Conservation (phyloP, 345 rosid species). For the Brassica carinata region DNA sequence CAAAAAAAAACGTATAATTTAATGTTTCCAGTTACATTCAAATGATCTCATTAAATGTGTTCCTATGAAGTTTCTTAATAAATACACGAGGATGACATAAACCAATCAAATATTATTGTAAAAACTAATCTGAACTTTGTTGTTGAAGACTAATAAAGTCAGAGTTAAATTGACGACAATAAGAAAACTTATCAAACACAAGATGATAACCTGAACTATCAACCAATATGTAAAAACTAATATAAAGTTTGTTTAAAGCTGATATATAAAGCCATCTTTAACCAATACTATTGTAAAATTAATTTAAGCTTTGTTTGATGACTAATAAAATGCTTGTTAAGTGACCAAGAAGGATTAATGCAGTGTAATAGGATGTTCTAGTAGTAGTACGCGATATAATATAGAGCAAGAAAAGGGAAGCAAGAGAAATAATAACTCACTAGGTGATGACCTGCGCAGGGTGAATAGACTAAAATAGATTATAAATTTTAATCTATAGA, state of each 20-base stretch:
- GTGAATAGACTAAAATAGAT: too few species aligned
- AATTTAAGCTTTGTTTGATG: neutral
- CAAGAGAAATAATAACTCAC: neutral
- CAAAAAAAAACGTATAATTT: too few species aligned
- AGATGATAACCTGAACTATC: neutral
- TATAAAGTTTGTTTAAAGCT: neutral
- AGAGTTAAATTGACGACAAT: neutral
- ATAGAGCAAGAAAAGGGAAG: neutral
- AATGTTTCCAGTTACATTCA: too few species aligned
- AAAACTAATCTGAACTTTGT: too few species aligned
- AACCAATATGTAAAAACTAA: neutral
- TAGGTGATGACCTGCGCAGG: too few species aligned
- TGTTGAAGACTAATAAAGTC: too few species aligned
- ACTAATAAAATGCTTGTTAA: neutral
- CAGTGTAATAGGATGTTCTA: neutral
- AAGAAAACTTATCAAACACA: neutral
- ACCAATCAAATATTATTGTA: too few species aligned
- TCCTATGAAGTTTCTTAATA: too few species aligned
- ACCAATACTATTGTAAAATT: neutral
- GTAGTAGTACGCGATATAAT: neutral
- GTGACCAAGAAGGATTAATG: neutral
- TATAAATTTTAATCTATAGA: too few species aligned
- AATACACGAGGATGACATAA: too few species aligned
- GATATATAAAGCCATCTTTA: neutral
- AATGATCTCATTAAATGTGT: too few species aligned